A percentile compares a stretch with the other conserved stretches of the same genome.
Conservation (phyloP, 805 yeast genomes). For the Schwanniomyces vanrijiae region DNA sequence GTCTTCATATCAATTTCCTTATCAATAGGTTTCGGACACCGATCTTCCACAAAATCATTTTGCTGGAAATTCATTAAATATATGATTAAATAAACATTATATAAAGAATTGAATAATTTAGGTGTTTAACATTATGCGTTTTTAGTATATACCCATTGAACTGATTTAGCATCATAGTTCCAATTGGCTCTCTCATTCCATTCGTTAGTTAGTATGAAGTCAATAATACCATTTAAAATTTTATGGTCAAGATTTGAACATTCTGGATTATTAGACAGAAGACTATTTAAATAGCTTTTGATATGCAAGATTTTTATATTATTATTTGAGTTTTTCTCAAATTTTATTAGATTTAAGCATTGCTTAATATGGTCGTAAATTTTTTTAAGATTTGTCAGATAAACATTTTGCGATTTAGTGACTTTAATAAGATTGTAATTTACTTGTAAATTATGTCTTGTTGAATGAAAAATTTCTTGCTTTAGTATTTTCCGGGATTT, state of each 20-base stretch:
- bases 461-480: constrained; percentile 22
- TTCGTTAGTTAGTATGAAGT: constrained; percentile 16
- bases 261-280: constrained; percentile 9
- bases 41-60: constrained; percentile 1
- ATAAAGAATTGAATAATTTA: background rate
- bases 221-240: constrained; percentile 26
- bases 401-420: constrained; percentile 22
- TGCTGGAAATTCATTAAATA: background rate
- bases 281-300: constrained; percentile 10
- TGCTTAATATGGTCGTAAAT: constrained; percentile 11
- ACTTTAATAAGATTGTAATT: constrained; percentile 21
- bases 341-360: constrained; percentile 5
- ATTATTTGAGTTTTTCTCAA: constrained; percentile 2
- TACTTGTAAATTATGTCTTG: constrained; percentile 25
- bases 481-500: constrained; percentile 5
- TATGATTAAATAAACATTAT: background rate
- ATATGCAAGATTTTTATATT: constrained; percentile 11
- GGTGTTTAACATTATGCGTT: background rate
- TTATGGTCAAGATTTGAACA: constrained; percentile 13
- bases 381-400: constrained; percentile 11
- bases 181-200: constrained; percentile 18
- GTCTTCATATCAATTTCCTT: background rate
- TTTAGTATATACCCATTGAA: constrained; percentile 16
- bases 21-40: background rate
- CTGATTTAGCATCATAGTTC: constrained; percentile 19